These are phyloP conservation scores for Arabis hirsuta DNA, from an alignment of 345 rosid genomes.

Conservation along the genomic window DNA sequence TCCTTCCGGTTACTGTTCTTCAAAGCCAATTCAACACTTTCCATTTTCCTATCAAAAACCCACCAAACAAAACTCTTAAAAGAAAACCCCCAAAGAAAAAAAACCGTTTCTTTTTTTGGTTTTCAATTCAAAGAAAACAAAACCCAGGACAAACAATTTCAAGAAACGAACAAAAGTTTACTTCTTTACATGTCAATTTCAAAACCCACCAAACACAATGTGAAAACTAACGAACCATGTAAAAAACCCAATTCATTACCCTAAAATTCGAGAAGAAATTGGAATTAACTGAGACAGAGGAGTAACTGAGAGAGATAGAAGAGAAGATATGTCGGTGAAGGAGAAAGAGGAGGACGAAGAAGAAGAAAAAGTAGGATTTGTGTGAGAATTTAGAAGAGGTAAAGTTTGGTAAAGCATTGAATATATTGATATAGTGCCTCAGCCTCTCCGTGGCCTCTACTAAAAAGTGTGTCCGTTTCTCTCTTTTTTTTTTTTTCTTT, in stretches of 20 bases:
- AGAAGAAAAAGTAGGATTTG: conserved; percentile 27
- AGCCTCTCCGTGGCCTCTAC: conserved; percentile 5
- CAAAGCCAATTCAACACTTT: conserved; percentile 62
- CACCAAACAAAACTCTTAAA: not conserved
- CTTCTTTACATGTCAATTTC: conserved; percentile 3
- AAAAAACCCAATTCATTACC: not conserved
- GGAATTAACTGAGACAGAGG: conserved; percentile 27
- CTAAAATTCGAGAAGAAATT: not conserved
- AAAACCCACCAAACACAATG: conserved; percentile 12
- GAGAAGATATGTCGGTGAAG: conserved; percentile 34
- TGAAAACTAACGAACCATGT: not conserved
- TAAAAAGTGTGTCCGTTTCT: conserved; percentile 42
- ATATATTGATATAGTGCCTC: conserved; percentile 47
- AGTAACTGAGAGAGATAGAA: not conserved
- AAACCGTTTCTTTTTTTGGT: conserved; percentile 6
- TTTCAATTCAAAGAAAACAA: not conserved
- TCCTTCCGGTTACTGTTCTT: conserved; percentile 34
- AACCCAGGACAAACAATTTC: not conserved
- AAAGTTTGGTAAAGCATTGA: conserved; percentile 85
- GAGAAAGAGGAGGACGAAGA: conserved; percentile 21
- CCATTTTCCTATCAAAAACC: conserved; percentile 51
- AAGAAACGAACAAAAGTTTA: no score
- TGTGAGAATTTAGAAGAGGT: conserved; percentile 36
- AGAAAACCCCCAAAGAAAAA: not conserved
- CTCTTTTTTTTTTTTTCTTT: not conserved